Conservation (phyloP, 441 rosid genomes). For the Brassica hybrid region DNA sequence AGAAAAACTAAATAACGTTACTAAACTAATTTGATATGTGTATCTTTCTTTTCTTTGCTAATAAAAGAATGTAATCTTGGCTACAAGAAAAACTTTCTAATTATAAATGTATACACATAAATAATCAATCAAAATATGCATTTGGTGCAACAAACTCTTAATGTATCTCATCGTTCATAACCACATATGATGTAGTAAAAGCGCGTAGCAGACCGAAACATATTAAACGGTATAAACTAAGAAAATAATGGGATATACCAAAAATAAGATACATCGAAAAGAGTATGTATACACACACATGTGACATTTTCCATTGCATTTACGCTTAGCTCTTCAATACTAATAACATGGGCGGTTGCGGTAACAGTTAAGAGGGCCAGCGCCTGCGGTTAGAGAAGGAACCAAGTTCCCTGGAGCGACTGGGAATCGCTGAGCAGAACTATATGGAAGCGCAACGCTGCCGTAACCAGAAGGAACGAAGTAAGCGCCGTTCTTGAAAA, state of each 20-base stretch:
- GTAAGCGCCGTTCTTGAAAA: conserved; percentile 64
- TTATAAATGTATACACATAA: conserved; percentile 13
- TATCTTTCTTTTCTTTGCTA: neutral
- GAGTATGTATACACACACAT: conserved; percentile 20
- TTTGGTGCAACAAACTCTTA: conserved; percentile 10
- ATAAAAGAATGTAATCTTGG: neutral
- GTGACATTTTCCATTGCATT: neutral
- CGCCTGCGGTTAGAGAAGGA: conserved; percentile 59
- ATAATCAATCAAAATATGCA: neutral
- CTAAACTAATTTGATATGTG: neutral
- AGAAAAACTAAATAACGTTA: too few relatives aligned
- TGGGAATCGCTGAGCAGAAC: conserved; percentile 44
- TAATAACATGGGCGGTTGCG: conserved; percentile 56
- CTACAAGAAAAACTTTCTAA: neutral
- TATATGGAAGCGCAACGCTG: conserved; percentile 47
- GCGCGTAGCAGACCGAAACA: neutral
- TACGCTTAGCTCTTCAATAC: neutral
- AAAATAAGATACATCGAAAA: conserved; percentile 18
- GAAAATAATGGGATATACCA: conserved; percentile 12
- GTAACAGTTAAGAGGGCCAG: conserved; percentile 61
- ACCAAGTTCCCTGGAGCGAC: conserved; percentile 55
- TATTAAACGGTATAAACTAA: conserved; percentile 1
- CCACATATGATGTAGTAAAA: conserved; percentile 12
- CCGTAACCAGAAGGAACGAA: conserved; percentile 69
- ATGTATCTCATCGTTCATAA: neutral